Percentiles rank a stretch among this genome's conserved stretches.
Evolutionary conservation across 768 basidiomycete species (phyloP).

Genomic region (Hypholoma sublateritium): DNA sequence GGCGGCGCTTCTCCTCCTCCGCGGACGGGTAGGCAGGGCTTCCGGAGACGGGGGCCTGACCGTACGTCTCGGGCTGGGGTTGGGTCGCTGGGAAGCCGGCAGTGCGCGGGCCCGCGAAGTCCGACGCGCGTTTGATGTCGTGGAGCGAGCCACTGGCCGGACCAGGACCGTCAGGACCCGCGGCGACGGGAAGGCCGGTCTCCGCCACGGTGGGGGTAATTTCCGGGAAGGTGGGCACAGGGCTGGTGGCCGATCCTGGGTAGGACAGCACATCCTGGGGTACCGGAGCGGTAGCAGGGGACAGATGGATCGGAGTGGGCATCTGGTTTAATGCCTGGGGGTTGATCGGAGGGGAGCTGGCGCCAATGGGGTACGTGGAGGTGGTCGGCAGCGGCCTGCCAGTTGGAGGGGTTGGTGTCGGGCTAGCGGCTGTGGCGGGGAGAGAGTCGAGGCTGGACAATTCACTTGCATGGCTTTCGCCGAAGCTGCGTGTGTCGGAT

Average conservation of each 20-base stretch:
- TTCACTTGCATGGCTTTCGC: conserved; percentile 79
- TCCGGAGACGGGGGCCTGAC: conserved; percentile 21
- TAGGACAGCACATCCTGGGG: conserved; percentile 61
- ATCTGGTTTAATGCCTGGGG: conserved; percentile 35
- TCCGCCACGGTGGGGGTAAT: conserved; percentile 62
- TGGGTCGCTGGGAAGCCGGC: conserved; percentile 27
- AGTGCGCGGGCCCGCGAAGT: conserved; percentile 33
- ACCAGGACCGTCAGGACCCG: conserved; percentile 60
- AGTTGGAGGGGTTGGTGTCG: conserved; percentile 17
- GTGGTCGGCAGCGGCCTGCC: conserved; percentile 21
- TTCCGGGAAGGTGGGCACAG: conserved; percentile 16
- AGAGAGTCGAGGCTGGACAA: conserved; percentile 52
- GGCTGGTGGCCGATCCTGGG: conserved; percentile 14
- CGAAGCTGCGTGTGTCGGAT: conserved; percentile 80
- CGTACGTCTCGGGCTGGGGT: conserved; percentile 23
- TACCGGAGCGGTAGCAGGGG: conserved; percentile 45
- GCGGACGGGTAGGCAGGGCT: conserved; percentile 11
- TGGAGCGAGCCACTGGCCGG: conserved; percentile 64
- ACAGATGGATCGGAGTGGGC: conserved; percentile 37
- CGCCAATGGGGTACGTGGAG: conserved; percentile 16
- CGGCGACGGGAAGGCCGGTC: conserved; percentile 70
- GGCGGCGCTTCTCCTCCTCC: conserved; percentile 58
- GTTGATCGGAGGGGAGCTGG: conserved; percentile 28
- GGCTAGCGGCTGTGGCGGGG: conserved; percentile 17
- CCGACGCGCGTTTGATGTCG: conserved; percentile 43